Conservation (phyloP, 306 rosid genomes). For the Cucumis sativus region Cucumber_9930_V3 NC_026657.2:33598001-33598500, state of each 20-base stretch:
- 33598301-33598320: not conserved
- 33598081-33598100: conserved; percentile 33
- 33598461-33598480: conserved; percentile 10
- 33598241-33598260: not conserved
- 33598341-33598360: conserved; percentile 35
- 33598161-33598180: conserved; percentile 86
- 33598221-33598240: conserved; percentile 88
- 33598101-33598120: conserved; percentile 73
- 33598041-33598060: not conserved
- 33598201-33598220: conserved; percentile 79
- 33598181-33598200: conserved; percentile 90
- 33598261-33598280: not conserved
- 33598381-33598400: conserved; percentile 93
- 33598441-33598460: conserved; percentile 58
- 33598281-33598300: not conserved
- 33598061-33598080: not conserved
- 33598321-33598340: not conserved
- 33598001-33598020: not conserved
- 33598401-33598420: conserved; percentile 83
- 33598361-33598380: conserved; percentile 97
- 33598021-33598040: not conserved
- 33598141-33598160: conserved; percentile 70
- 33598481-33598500: not conserved
- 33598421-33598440: conserved; percentile 85
- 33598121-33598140: conserved; percentile 77